phyloP scores from a whole-genome alignment of 2,329 filamentous ascomycete species.

The Fusarium sp. region DNA sequence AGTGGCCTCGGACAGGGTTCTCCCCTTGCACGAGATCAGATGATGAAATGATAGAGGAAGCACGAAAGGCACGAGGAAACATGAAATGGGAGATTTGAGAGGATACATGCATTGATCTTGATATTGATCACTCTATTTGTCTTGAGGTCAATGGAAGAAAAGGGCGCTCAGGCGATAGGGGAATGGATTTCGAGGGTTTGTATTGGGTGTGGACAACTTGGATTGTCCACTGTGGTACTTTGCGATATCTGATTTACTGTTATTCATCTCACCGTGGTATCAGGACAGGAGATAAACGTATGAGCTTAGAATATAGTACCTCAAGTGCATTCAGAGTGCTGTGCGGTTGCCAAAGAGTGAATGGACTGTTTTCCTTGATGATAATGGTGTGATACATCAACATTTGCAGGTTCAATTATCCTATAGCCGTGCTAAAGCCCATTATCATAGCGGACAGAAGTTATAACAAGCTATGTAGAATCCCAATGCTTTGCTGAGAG shows the following conservation, averaged over 20 bases:
- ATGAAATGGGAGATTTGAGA: background rate
- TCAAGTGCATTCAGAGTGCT: background rate
- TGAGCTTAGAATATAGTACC: background rate
- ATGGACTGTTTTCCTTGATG: background rate
- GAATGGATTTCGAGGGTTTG: conserved; percentile 16
- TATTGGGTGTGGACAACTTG: conserved; percentile 33
- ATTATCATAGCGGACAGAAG: too few relatives aligned
- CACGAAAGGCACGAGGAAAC: background rate
- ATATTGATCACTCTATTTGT: background rate
- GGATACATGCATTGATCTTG: background rate
- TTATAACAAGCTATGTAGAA: background rate
- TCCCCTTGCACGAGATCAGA: conserved; percentile 9
- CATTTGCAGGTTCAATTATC: background rate
- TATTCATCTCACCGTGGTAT: background rate
- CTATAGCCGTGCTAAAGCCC: too few relatives aligned
- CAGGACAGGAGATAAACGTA: background rate
- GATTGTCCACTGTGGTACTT: conserved; percentile 20
- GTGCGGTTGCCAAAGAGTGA: background rate
- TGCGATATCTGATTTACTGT: conserved; percentile 11
- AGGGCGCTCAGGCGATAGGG: background rate
- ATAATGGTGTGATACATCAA: background rate
- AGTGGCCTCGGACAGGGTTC: conserved; percentile 5
- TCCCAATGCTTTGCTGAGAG: background rate
- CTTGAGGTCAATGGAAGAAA: background rate
- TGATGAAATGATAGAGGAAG: background rate